Conservation (phyloP, 2,329 filamentous ascomycete species). For the Sphaceloma murrayae region DNA sequence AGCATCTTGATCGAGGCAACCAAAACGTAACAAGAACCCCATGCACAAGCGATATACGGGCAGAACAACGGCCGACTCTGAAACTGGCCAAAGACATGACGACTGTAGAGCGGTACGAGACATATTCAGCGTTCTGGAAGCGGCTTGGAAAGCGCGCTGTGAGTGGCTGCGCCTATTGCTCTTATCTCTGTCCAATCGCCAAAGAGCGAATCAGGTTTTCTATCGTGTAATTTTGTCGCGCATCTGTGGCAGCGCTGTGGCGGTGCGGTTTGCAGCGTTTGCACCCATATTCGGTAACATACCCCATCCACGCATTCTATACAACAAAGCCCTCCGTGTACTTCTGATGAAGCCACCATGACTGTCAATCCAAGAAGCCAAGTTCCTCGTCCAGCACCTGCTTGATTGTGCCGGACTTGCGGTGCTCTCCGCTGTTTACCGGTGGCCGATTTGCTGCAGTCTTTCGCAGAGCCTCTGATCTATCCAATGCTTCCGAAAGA, state of each 20-base stretch:
- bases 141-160: neutral
- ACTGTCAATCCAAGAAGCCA: conserved; percentile 43
- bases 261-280: conserved; percentile 7
- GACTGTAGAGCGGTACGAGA: neutral
- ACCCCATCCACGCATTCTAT: neutral
- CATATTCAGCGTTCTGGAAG: conserved; percentile 2
- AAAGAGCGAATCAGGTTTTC: neutral
- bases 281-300: neutral
- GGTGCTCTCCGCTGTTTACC: conserved; percentile 36
- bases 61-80: conserved; percentile 2
- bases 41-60: conserved; percentile 5
- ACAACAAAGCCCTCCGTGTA: neutral
- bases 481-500: conserved; percentile 38
- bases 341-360: neutral
- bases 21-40: conserved; percentile 14
- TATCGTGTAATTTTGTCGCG: conserved; percentile 13
- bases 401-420: conserved; percentile 36
- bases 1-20: conserved; percentile 1
- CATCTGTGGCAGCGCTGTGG: conserved; percentile 7
- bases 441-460: conserved; percentile 44
- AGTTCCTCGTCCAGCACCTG: conserved; percentile 50
- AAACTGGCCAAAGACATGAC: conserved; percentile 9
- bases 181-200: conserved; percentile 16
- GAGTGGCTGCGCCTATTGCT: conserved; percentile 4
- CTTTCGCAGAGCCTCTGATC: conserved; percentile 40